phyloP scores from a whole-genome alignment of 768 basidiomycete species.

The Gelatoporia subvermispora region DNA sequence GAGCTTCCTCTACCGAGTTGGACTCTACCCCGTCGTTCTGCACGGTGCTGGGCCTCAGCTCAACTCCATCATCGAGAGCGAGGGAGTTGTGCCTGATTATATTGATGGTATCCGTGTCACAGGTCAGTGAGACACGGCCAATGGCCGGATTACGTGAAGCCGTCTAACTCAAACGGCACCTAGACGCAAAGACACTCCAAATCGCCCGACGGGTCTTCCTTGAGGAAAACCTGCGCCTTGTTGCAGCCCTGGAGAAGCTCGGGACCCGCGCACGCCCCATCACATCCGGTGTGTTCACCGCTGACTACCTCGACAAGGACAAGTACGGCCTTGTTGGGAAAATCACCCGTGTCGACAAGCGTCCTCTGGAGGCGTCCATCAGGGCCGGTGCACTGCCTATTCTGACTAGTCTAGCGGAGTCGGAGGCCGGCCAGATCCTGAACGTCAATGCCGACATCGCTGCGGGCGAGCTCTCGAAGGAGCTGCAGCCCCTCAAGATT shows the following conservation, averaged over 20 bases:
- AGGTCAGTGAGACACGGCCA: constrained; percentile 39
- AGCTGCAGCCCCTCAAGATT: constrained; percentile 97
- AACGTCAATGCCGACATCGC: constrained; percentile 99
- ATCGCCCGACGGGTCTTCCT: constrained; percentile 96
- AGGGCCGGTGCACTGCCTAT: constrained; percentile 95
- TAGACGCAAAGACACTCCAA: constrained; percentile 90
- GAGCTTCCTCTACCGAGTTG: constrained; percentile 94
- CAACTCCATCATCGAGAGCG: constrained; percentile 88
- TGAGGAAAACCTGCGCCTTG: constrained; percentile 95
- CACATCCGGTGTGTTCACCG: constrained; percentile 95
- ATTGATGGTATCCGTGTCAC: constrained; percentile 98
- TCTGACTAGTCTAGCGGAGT: constrained; percentile 91
- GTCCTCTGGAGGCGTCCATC: constrained; percentile 94
- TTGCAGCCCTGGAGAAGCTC: constrained; percentile 86
- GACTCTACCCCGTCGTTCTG: constrained; percentile 95
- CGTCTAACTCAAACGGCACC: neutral
- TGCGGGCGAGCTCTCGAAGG: constrained; percentile 95
- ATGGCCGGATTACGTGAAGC: neutral
- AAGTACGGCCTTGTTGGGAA: constrained; percentile 97
- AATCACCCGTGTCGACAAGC: constrained; percentile 92
- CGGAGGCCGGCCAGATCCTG: constrained; percentile 93
- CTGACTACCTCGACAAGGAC: constrained; percentile 90
- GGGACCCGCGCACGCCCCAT: constrained; percentile 97
- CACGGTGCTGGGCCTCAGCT: constrained; percentile 96
- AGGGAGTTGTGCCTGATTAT: constrained; percentile 94